Percentiles rank a stretch among this genome's conserved stretches.
Evolutionary conservation across 805 yeast species (phyloP).

Genomic region (Kodamaea lidongshanica): DNA sequence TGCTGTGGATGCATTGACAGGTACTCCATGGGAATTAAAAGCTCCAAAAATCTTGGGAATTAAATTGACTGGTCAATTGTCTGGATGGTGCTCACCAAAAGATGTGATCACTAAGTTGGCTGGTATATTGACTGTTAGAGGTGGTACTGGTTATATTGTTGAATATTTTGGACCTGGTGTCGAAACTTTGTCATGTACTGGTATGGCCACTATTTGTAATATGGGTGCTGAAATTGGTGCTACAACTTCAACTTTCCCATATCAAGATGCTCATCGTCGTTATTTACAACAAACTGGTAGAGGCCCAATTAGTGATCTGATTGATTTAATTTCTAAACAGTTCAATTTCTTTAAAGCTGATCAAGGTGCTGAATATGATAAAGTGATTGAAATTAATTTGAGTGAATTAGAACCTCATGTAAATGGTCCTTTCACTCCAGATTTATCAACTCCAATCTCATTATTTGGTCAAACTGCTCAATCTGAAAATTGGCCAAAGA

Average conservation of each 20-base stretch:
- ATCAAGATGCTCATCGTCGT: constrained; percentile 83
- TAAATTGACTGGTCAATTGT: constrained; percentile 83
- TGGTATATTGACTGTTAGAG: constrained; percentile 91
- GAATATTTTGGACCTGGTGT: constrained; percentile 97
- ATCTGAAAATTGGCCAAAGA: constrained; percentile 87
- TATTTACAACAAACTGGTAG: constrained; percentile 86
- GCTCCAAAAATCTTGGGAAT: constrained; percentile 96
- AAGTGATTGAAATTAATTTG: constrained; percentile 85
- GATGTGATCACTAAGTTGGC: constrained; percentile 91
- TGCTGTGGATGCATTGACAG: constrained; percentile 95
- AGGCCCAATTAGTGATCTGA: constrained; percentile 77
- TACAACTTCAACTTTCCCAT: constrained; percentile 96
- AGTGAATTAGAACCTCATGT: constrained; percentile 88
- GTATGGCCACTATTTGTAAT: constrained; percentile 99
- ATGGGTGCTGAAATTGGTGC: constrained; percentile 99
- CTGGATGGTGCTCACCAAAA: constrained; percentile 97
- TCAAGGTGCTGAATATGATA: constrained; percentile 89
- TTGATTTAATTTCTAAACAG: constrained; percentile 55
- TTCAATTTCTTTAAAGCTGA: constrained; percentile 74
- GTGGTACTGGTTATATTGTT: constrained; percentile 96
- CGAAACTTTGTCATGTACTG: constrained; percentile 86
- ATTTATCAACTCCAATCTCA: constrained; percentile 92
- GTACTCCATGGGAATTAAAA: constrained; percentile 94
- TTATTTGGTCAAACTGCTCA: constrained; percentile 77
- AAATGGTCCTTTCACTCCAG: constrained; percentile 98